Base-by-base conservation (phyloP, 352 stramenopile species). In the Globisporangium irregulare region DNA sequence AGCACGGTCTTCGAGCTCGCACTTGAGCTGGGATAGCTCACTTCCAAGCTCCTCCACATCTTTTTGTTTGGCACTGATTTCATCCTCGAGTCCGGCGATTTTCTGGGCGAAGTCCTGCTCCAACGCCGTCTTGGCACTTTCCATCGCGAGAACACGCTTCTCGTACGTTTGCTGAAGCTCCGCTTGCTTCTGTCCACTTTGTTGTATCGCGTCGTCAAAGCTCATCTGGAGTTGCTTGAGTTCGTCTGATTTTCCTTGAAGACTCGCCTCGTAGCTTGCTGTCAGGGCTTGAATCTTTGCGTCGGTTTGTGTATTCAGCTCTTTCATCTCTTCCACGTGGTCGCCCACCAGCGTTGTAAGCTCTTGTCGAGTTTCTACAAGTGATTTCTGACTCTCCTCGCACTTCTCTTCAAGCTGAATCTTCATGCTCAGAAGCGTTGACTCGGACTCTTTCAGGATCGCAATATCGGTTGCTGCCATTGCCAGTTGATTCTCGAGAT, bases 141-240 rank as follows among this genome's bases (percentile, higher is more conserved):
- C 64, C 38, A 69, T 50, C 27, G 41, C 43, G 4, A 25, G 18
- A 1, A 69, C 62, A 29, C 69, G 62, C 10, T 74, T 58, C 7
- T 78, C 61, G 14, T 68, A 70, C 18, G 65, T 62, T 12, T 73
- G 58, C 15, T 74, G n/a, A 29, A 80, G 36, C 8, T 74, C 56
- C 3, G 32, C 24, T 55, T 73, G 75, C 0, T 71, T 59, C 20
- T 68, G 50, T 10, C 68, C 55, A 27, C 73, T 34, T 24, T 73
- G 51, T 10, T 24, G 73, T 25, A 36, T 29, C n/a, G 59, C 36
- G 1, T n/a, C 29, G 1, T 66, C 55, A 15, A 67, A 58, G 46
- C 12, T 62, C 10, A 20, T 29, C 32, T 61, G 62, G 1, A 73
- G 57, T 43, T 29, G 38, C 32, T 34, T 7, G 64, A 69, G 27